Evolutionary conservation across 306 rosid species (phyloP).

Genomic region (Acacia crassicarpa): DNA sequence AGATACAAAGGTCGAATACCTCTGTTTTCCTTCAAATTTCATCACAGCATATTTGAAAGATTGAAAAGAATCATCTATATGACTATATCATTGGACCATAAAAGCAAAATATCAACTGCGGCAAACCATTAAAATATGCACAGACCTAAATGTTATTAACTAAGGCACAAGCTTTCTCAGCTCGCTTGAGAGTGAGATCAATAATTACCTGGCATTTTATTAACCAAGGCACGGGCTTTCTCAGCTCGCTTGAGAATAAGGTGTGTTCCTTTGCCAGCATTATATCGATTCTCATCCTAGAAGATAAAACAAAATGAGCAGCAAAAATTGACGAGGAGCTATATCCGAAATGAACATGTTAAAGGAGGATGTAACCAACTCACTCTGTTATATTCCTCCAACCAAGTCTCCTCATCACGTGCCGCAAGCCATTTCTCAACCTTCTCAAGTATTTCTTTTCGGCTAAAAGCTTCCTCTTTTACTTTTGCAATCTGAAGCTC

Average conservation of each 20-base stretch:
- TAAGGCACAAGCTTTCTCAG: constrained; percentile 89
- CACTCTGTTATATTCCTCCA: constrained; percentile 97
- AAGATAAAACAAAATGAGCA: constrained; percentile 27
- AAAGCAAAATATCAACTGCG: constrained; percentile 15
- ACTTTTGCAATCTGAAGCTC: constrained; percentile 78
- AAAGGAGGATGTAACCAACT: constrained; percentile 33
- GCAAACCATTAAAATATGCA: constrained; percentile 9
- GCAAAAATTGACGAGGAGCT: constrained; percentile 1
- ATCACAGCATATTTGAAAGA: not conserved
- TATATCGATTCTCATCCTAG: constrained; percentile 96
- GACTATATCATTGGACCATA: constrained; percentile 9
- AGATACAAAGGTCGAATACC: not conserved
- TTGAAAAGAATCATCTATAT: not conserved
- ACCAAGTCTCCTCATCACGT: constrained; percentile 98
- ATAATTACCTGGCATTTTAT: constrained; percentile 82
- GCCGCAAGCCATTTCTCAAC: constrained; percentile 92
- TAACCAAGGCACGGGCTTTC: constrained; percentile 86
- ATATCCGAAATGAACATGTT: constrained; percentile 1
- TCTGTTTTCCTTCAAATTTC: not conserved
- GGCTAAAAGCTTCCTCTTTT: constrained; percentile 90
- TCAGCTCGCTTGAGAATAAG: constrained; percentile 96
- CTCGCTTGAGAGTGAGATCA: constrained; percentile 85
- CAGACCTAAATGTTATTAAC: constrained; percentile 84
- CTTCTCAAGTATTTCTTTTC: constrained; percentile 93
- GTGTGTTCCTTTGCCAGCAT: constrained; percentile 98